Percentiles rank a stretch among this genome's conserved stretches.
These are phyloP conservation scores for Scedosporium boydii DNA, from an alignment of 2,329 filamentous ascomycete genomes.

Conservation along the genomic window DNA sequence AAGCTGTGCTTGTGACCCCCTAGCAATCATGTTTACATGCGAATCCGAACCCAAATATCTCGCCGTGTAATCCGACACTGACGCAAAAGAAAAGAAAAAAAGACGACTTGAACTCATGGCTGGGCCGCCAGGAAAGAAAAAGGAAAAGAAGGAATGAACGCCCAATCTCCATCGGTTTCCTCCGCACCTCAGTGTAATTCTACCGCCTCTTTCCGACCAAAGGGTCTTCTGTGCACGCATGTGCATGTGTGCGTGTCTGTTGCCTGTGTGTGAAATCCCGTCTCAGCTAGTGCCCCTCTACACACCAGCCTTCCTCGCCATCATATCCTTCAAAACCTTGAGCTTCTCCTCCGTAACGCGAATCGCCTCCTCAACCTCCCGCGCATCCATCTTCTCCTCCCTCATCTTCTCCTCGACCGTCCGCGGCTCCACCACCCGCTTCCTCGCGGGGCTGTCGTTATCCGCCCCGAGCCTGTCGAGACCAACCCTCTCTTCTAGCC, in stretches of 20 bases:
- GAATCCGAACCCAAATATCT: not conserved
- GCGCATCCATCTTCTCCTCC: slow-evolving; percentile 56
- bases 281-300: not conserved
- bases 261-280: not conserved
- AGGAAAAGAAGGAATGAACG: slow-evolving; percentile 1
- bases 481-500: slow-evolving; percentile 80
- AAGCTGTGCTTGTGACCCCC: not conserved
- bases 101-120: not conserved
- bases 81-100: not conserved
- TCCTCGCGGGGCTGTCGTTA: slow-evolving; percentile 27
- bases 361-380: slow-evolving; percentile 72
- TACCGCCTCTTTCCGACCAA: not conserved
- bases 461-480: slow-evolving; percentile 47
- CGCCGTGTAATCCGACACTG: not conserved
- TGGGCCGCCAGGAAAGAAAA: not conserved
- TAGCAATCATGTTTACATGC: not conserved
- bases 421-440: slow-evolving; percentile 41
- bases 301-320: slow-evolving; percentile 36
- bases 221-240: no score
- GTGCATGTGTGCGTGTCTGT: no score
- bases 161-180: not conserved
- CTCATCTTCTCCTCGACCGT: slow-evolving; percentile 50
- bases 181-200: not conserved
- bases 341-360: slow-evolving; percentile 79
- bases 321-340: slow-evolving; percentile 61